Conservation (phyloP, 768 basidiomycete species). For the Tylopilus vinaceipallidus region DNA sequence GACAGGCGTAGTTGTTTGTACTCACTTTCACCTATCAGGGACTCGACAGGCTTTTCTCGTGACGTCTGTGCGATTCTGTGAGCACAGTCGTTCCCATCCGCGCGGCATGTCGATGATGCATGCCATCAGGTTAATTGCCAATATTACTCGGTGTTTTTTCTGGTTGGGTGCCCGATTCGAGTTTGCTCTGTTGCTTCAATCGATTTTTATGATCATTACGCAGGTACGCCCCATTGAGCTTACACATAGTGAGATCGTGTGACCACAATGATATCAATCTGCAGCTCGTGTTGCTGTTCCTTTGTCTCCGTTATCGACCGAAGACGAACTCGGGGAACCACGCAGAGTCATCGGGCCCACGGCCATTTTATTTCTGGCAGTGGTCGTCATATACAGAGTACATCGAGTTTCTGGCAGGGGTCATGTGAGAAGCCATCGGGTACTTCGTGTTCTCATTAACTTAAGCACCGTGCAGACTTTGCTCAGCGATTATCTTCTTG, state of each 20-base stretch:
- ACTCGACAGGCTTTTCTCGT: constrained; percentile 81
- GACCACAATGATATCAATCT: constrained; percentile 17
- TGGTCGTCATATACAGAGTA: constrained; percentile 78
- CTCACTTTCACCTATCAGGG: constrained; percentile 41
- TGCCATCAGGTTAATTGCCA: constrained; percentile 63
- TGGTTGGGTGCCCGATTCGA: constrained; percentile 85
- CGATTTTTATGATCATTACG: constrained; percentile 79
- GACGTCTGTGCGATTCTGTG: constrained; percentile 86
- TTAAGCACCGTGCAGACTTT: constrained; percentile 40
- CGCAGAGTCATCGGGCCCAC: constrained; percentile 54
- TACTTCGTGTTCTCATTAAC: constrained; percentile 7
- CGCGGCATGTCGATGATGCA: constrained; percentile 8
- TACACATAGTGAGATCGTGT: constrained; percentile 14
- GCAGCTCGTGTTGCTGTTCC: constrained; percentile 76
- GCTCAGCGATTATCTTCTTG: constrained; percentile 70
- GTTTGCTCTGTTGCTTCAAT: constrained; percentile 73
- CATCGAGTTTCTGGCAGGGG: constrained; percentile 77
- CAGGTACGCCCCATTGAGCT: constrained; percentile 49
- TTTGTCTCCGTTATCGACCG: constrained; percentile 75
- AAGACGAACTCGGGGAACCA: constrained; percentile 55
- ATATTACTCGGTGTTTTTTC: constrained; percentile 88
- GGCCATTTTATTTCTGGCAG: constrained; percentile 82
- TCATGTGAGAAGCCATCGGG: constrained; percentile 50
- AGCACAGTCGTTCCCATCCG: constrained; percentile 19
- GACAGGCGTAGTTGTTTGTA: constrained; percentile 2